A percentile compares a stretch with the other conserved stretches of the same genome.
These are phyloP conservation scores for Boletus insuetus DNA, from an alignment of 768 basidiomycete species.

Conservation along the genomic window DNA sequence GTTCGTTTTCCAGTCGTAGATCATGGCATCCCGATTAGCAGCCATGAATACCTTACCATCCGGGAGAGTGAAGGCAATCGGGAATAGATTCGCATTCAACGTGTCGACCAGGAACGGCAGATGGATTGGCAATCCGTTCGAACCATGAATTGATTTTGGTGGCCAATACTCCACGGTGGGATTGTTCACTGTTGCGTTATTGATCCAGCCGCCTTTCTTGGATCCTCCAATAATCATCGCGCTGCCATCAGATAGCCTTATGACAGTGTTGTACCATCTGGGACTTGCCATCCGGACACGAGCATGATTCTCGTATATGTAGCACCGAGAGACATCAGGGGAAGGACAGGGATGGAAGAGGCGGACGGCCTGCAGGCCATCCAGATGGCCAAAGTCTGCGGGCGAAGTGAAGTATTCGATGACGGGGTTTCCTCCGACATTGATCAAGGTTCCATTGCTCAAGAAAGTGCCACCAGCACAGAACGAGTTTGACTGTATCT, in stretches of 20 bases:
- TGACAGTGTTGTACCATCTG: slow-evolving; percentile 76
- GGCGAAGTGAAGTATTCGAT: slow-evolving; percentile 60
- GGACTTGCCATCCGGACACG: slow-evolving; percentile 71
- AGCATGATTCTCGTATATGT: slow-evolving; percentile 62
- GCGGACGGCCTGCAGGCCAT: slow-evolving; percentile 73
- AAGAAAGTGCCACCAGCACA: slow-evolving; percentile 82
- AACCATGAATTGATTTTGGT: slow-evolving; percentile 67
- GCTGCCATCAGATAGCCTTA: slow-evolving; percentile 73
- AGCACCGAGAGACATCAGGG: slow-evolving; percentile 46
- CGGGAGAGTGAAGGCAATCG: slow-evolving; percentile 70
- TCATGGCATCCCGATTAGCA: slow-evolving; percentile 75
- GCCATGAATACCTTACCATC: slow-evolving; percentile 72
- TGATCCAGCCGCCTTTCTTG: slow-evolving; percentile 82
- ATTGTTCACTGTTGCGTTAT: slow-evolving; percentile 77
- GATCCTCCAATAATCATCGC: slow-evolving; percentile 83
- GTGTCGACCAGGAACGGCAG: slow-evolving; percentile 66
- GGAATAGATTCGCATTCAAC: slow-evolving; percentile 80
- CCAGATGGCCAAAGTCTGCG: slow-evolving; percentile 71
- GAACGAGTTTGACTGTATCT: slow-evolving; percentile 78
- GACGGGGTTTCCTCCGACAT: slow-evolving; percentile 81
- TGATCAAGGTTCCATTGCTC: slow-evolving; percentile 72
- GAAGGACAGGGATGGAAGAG: slow-evolving; percentile 66
- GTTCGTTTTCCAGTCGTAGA: slow-evolving; percentile 72
- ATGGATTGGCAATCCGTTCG: slow-evolving; percentile 64
- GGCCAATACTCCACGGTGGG: slow-evolving; percentile 83